A percentile compares a stretch with the other conserved stretches of the same genome.
These are phyloP conservation scores for Diaporthe longicolla DNA, from an alignment of 2,329 filamentous ascomycete species.

Conservation along the genomic window DNA sequence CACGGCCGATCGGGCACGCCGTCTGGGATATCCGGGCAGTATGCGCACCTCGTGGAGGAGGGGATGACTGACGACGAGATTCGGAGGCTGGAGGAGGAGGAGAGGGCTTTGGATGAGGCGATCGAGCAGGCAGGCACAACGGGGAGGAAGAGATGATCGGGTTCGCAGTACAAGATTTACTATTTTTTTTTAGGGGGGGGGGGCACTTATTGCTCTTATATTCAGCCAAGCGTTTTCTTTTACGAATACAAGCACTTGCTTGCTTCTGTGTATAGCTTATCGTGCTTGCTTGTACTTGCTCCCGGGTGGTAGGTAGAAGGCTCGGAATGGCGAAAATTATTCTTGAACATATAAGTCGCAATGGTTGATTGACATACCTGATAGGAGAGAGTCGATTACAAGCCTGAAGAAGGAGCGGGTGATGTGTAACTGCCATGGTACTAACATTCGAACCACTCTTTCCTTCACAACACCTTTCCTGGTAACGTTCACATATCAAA, in stretches of 20 bases:
- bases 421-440: not conserved
- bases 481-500: not conserved
- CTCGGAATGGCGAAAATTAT: not conserved
- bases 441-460: not conserved
- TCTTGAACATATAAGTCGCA: no score
- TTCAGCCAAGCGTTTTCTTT: conserved; percentile 13
- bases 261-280: not conserved
- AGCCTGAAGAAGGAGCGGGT: not conserved
- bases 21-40: conserved; percentile 54
- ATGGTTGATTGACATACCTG: no score
- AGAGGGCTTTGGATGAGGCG: conserved; percentile 68
- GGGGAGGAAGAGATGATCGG: conserved; percentile 7
- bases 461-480: not conserved
- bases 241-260: conserved; percentile 4
- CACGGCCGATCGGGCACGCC: conserved; percentile 47
- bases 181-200: not conserved
- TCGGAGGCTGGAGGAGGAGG: conserved; percentile 69
- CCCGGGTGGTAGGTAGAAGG: not conserved
- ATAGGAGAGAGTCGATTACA: not conserved
- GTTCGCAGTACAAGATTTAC: not conserved
- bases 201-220: not conserved
- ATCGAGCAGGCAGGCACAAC: conserved; percentile 61
- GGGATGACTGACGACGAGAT: conserved; percentile 73
- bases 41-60: conserved; percentile 70
- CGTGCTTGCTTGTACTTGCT: not conserved